Evolutionary conservation across 306 rosid species (phyloP), one percentile per base, ranked within the genome.

Genomic region (Albizia julibrissin): DNA sequence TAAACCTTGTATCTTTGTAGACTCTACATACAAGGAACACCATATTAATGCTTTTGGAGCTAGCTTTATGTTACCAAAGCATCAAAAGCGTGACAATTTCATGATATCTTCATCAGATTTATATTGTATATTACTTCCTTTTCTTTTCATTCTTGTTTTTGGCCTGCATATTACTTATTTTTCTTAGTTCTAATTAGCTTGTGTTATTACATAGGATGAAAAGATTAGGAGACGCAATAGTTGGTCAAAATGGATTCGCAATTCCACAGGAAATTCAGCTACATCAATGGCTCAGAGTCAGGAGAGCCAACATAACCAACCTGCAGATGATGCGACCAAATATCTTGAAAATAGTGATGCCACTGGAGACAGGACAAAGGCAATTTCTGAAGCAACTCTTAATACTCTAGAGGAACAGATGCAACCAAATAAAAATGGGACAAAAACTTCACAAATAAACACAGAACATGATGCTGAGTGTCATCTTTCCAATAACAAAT

Each of bases 161-260:
- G 64, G 64, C 64, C 29, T 56, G 64, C 29, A 9, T 58, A 10
- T 58, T 68, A 42, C 47, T 79, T 74, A 79, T n/a, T 78, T 43
- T 80, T 78, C 73, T 31, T 46, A 73, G 52, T 79, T 37, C 70
- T 81, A 6, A 76, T 43, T 73, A 37, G 29, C 68, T 70, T 81
- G 39, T 86, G 76, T 26, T 75, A 69, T 46, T 80, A 80, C 70
- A 8, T 76, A 95, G 98, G 98, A 88, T 77, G 89, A 90, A 85
- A 93, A 82, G 91, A 88, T 93, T 74, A 85, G 99, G 89, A 90
- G 88, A 75, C 86, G 85, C 29, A 84, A 89, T 79, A 85, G 83
- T 83, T 95, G 99, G 99, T 83, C 86, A 74, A 95, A 89, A 81
- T 95, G 98, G 97, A 81, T 92, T 84, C 85, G 71, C 72, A 86